These are phyloP conservation scores for Pichia kluyveri DNA, from an alignment of 805 yeast genomes.

Conservation along the genomic window DNA sequence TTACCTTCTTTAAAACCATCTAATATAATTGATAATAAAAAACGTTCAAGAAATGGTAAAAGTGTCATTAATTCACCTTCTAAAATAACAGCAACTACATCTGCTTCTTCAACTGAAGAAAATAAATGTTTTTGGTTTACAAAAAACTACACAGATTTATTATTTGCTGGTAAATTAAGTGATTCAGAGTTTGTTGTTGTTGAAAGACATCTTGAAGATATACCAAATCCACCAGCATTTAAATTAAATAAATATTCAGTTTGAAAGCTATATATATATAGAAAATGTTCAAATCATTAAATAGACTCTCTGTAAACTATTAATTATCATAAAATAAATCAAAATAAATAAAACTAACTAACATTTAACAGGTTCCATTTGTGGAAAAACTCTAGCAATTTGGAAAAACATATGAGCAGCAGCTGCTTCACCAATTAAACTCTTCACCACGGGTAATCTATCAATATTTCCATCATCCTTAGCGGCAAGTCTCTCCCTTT, in stretches of 20 bases:
- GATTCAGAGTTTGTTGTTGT: conserved; percentile 56
- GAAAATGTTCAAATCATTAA: neutral
- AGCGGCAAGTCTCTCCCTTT: conserved; percentile 34
- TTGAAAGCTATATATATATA: conserved; percentile 7
- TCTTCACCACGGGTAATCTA: conserved; percentile 19
- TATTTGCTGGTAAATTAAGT: conserved; percentile 48
- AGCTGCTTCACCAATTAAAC: conserved; percentile 52
- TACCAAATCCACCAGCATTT: conserved; percentile 55
- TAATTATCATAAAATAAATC: neutral
- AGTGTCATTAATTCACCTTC: conserved; percentile 1
- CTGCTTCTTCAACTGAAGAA: conserved; percentile 5
- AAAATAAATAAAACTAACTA: neutral
- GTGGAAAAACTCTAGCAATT: conserved; percentile 48
- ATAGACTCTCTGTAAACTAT: neutral
- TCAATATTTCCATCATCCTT: conserved; percentile 29
- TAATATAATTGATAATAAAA: conserved; percentile 15
- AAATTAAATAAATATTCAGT: conserved; percentile 42
- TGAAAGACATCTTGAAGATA: conserved; percentile 61
- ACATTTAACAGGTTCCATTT: conserved; percentile 18
- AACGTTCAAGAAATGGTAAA: conserved; percentile 26
- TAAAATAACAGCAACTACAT: conserved; percentile 1
- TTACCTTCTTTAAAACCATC: neutral
- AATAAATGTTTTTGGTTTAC: conserved; percentile 61
- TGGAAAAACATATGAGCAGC: conserved; percentile 67
- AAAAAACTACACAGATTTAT: conserved; percentile 62